Evolutionary conservation across 1,284 basidiomycete species (phyloP).

Genomic region (Leccinum subfulvum): DNA sequence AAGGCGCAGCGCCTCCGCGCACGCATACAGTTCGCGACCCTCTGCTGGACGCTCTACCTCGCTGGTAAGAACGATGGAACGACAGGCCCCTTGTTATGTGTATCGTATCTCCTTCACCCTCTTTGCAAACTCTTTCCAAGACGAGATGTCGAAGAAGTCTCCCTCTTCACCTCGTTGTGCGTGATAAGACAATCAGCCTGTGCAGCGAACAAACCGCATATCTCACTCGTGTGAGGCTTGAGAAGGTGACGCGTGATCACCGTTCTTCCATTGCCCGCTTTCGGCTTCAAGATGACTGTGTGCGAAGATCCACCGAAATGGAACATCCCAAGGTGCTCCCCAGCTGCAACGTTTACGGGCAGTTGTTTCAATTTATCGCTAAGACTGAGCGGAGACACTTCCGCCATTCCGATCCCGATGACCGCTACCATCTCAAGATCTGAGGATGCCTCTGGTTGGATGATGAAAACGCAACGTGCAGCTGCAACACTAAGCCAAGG

Average conservation of each 20-base stretch:
- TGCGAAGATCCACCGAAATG: slow-evolving; percentile 51
- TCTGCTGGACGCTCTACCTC: slow-evolving; percentile 34
- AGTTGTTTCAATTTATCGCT: not conserved
- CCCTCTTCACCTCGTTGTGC: no score
- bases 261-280: not conserved
- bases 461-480: slow-evolving; percentile 50
- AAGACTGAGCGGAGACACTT: slow-evolving; percentile 44
- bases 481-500: slow-evolving; percentile 28
- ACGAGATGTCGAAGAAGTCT: no score
- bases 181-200: no score
- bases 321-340: slow-evolving; percentile 44
- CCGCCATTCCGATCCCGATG: slow-evolving; percentile 55
- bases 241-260: no score
- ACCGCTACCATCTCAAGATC: slow-evolving; percentile 40
- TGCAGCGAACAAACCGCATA: no score
- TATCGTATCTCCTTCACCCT: no score
- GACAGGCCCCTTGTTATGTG: slow-evolving; percentile 29
- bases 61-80: slow-evolving; percentile 35
- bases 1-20: slow-evolving; percentile 25
- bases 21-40: slow-evolving; percentile 28
- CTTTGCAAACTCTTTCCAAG: no score
- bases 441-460: slow-evolving; percentile 35
- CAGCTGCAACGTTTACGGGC: not conserved
- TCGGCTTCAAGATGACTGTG: slow-evolving; percentile 38
- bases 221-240: no score